These are phyloP conservation scores for Lipomyces japonicus DNA, from an alignment of 805 yeast genomes.

Conservation along the genomic window DNA sequence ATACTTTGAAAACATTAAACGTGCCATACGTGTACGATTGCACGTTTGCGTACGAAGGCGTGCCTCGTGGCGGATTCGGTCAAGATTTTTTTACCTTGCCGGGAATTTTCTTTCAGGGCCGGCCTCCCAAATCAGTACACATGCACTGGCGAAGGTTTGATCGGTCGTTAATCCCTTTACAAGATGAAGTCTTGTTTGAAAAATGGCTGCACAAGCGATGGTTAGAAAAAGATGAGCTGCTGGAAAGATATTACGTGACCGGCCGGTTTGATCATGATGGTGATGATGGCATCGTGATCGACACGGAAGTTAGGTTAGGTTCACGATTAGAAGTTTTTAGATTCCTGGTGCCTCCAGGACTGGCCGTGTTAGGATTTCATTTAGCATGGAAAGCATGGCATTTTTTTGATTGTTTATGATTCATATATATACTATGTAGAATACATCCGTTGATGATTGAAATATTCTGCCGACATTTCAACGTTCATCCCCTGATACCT, in stretches of 20 bases:
- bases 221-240: conserved; percentile 69
- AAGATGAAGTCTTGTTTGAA: conserved; percentile 55
- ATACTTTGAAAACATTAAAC: conserved; percentile 53
- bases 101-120: conserved; percentile 61
- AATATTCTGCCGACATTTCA: too few relatives aligned
- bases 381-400: conserved; percentile 23
- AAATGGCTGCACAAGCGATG: conserved; percentile 73
- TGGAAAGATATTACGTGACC: conserved; percentile 43
- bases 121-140: conserved; percentile 64
- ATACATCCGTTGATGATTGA: too few relatives aligned
- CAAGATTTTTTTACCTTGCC: conserved; percentile 70
- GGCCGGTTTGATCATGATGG: conserved; percentile 30
- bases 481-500: too few relatives aligned
- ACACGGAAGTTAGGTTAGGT: conserved; percentile 21
- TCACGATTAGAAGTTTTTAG: conserved; percentile 13
- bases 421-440: too few relatives aligned
- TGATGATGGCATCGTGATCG: conserved; percentile 11
- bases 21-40: conserved; percentile 65
- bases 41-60: conserved; percentile 79
- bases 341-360: conserved; percentile 23
- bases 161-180: conserved; percentile 61
- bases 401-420: too few relatives aligned
- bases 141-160: conserved; percentile 59
- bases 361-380: conserved; percentile 11
- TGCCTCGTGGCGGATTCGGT: conserved; percentile 58